These are phyloP conservation scores for Solanum dulcamara DNA, from an alignment of 257 asterid genomes.

Conservation along the genomic window DNA sequence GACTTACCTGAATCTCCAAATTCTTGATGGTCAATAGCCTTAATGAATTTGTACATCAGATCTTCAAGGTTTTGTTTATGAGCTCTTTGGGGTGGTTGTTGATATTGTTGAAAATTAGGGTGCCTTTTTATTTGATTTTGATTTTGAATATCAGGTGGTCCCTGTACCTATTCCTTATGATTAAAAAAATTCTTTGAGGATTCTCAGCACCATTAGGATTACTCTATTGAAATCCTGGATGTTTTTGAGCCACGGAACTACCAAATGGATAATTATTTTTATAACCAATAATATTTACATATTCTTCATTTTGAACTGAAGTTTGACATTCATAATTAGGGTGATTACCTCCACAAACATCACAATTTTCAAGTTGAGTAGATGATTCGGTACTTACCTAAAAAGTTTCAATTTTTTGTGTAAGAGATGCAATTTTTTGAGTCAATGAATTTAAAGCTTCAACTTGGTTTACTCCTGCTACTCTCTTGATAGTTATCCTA, in stretches of 20 bases:
- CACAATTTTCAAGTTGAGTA: neutral
- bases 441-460: neutral
- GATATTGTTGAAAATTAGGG: neutral
- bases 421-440: neutral
- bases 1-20: neutral
- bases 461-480: neutral
- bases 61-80: neutral
- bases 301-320: neutral
- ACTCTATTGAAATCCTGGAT: neutral
- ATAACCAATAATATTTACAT: neutral
- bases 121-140: neutral
- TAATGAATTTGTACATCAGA: neutral
- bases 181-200: neutral
- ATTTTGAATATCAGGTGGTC: neutral
- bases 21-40: no score
- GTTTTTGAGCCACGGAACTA: neutral
- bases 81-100: neutral
- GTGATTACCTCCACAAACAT: neutral
- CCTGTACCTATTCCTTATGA: neutral
- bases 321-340: neutral
- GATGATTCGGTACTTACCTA: neutral
- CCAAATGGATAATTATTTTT: neutral
- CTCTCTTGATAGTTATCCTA: neutral
- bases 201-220: neutral
- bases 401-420: neutral